Conservation (phyloP, 106 monocot genomes). For the Amphibolis antarctica region DNA sequence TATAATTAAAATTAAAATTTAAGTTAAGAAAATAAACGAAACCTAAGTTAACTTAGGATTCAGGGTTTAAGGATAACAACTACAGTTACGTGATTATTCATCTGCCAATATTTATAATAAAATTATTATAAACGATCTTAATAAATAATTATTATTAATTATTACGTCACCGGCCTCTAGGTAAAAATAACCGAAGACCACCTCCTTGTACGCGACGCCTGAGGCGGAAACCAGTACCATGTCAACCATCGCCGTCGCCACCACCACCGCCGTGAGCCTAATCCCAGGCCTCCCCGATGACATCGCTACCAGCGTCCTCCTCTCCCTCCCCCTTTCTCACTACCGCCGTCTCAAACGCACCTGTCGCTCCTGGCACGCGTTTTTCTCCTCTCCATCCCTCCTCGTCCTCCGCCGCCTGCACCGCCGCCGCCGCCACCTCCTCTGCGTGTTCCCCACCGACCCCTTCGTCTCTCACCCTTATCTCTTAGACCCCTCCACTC, state of each 20-base stretch:
- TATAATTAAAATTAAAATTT: too few species aligned
- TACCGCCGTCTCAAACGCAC: slow-evolving; percentile 38
- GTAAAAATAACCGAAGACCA: too few species aligned
- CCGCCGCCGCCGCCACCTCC: slow-evolving; percentile 31
- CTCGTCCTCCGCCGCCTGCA: slow-evolving; percentile 13
- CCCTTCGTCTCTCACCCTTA: slow-evolving; percentile 34
- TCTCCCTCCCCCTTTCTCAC: slow-evolving; percentile 45
- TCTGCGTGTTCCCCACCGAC: slow-evolving; percentile 61
- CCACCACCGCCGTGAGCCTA: slow-evolving; percentile 17
- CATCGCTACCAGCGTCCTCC: slow-evolving; percentile 49
- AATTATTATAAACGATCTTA: too few species aligned
- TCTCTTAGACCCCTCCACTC: slow-evolving; percentile 60
- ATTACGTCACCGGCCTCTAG: too few species aligned
- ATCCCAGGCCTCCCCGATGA: slow-evolving; percentile 77
- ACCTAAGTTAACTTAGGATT: too few species aligned
- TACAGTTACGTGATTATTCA: too few species aligned
- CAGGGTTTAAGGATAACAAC: too few species aligned
- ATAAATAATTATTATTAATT: too few species aligned
- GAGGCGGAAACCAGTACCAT: not conserved
- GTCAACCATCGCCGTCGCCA: not conserved
- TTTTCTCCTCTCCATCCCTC: slow-evolving; percentile 29
- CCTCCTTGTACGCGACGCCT: too few species aligned
- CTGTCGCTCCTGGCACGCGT: slow-evolving; percentile 34
- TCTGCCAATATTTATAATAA: too few species aligned
- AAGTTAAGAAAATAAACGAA: too few species aligned